Evolutionary conservation across 768 basidiomycete genomes (phyloP).

Genomic region (Leccinellum albellum): DNA sequence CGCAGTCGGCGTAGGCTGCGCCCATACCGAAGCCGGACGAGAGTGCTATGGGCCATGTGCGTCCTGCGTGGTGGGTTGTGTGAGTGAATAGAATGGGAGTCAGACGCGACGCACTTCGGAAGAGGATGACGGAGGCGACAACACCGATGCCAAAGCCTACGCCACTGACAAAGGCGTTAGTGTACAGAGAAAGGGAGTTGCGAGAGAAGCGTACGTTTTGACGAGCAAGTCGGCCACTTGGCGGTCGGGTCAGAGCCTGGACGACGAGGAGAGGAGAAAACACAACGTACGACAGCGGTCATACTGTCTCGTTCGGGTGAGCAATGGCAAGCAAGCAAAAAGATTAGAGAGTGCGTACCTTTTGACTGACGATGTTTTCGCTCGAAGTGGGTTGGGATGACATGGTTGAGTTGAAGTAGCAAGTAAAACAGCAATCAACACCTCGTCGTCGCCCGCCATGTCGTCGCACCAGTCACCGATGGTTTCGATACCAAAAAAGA

Average conservation of each 20-base stretch:
- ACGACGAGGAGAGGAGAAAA: conserved; percentile 18
- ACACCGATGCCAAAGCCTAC: conserved; percentile 89
- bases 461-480: conserved; percentile 82
- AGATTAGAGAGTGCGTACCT: conserved; percentile 48
- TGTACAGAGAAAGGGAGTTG: not conserved
- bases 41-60: conserved; percentile 88
- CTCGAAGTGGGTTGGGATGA: conserved; percentile 51
- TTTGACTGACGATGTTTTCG: conserved; percentile 87
- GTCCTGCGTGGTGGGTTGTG: conserved; percentile 49
- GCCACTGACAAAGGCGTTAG: conserved; percentile 47
- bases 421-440: conserved; percentile 24
- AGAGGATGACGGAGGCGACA: conserved; percentile 84
- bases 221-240: conserved; percentile 79
- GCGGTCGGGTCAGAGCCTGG: conserved; percentile 3
- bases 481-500: conserved; percentile 42
- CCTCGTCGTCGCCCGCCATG: conserved; percentile 36
- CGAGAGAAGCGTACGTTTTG: conserved; percentile 62
- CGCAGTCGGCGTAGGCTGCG: conserved; percentile 87
- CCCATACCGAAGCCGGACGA: conserved; percentile 85
- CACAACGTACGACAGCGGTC: conserved; percentile 80
- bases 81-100: conserved; percentile 3
- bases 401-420: conserved; percentile 44
- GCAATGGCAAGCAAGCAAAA: not conserved
- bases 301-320: conserved; percentile 45
- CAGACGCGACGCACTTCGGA: conserved; percentile 66